Percentiles rank a stretch among this genome's conserved stretches.
Conservation (phyloP, 257 asterid genomes). For the Linaria vulgaris region DNA sequence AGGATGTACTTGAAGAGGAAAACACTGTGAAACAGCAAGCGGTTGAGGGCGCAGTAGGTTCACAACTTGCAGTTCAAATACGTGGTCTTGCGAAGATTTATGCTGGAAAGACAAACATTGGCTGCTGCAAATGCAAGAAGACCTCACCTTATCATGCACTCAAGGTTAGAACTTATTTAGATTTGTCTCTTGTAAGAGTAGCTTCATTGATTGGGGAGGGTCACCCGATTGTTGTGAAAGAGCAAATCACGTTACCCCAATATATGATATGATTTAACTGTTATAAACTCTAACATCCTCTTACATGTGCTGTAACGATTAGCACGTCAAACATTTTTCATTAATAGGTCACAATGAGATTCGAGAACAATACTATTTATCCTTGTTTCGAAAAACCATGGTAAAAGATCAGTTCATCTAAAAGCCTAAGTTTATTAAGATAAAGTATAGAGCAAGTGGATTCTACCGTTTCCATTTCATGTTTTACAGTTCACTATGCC, state of each 20-base stretch:
- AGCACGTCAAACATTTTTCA: too few relatives aligned
- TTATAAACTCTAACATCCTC: too few relatives aligned
- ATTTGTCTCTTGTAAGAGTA: slow-evolving; percentile 3
- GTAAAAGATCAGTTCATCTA: too few relatives aligned
- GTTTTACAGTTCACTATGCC: not conserved
- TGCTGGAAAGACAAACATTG: slow-evolving; percentile 60
- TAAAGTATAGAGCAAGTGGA: too few relatives aligned
- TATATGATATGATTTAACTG: not conserved
- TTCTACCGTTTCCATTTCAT: too few relatives aligned
- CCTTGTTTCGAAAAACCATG: too few relatives aligned
- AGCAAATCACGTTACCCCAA: not conserved
- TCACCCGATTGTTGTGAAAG: not conserved
- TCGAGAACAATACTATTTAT: too few relatives aligned
- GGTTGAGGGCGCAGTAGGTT: slow-evolving; percentile 48
- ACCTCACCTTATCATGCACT: slow-evolving; percentile 90
- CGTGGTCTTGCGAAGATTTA: slow-evolving; percentile 75
- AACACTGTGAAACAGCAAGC: slow-evolving; percentile 70
- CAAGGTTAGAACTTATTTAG: slow-evolving; percentile 45
- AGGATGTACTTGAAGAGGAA: slow-evolving; percentile 90
- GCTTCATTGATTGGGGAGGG: slow-evolving; percentile 7
- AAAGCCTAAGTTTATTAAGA: too few relatives aligned
- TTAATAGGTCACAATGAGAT: too few relatives aligned
- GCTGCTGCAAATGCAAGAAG: slow-evolving; percentile 72
- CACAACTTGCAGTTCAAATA: slow-evolving; percentile 73
- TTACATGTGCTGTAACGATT: too few relatives aligned